Base-by-base conservation (phyloP, 2,329 filamentous ascomycete species). In the Fusarium clavum region DNA sequence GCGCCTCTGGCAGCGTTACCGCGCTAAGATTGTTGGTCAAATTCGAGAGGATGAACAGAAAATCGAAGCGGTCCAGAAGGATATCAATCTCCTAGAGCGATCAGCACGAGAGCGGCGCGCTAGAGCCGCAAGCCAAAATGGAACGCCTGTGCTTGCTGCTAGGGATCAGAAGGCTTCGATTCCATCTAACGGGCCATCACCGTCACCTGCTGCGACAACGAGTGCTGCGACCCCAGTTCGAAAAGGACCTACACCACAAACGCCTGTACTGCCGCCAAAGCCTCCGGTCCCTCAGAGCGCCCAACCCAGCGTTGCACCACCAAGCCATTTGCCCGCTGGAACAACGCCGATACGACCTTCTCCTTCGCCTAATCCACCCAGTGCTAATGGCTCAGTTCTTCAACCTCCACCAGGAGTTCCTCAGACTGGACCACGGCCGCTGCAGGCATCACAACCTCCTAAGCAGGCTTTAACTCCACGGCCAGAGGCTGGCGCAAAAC, bases 1-100 rank as follows among this genome's bases (percentile, higher is more conserved):
- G 61, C 89, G 91, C 69, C 84, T 97, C 3, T 97, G 96, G 77
- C 85, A 87, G 14, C 86, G 88, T 67, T 98, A 97, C 78, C 87
- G 90, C 69, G 88, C 91, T 47, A 83, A 90, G 45, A 84, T 91
- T 51, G 86, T 94, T n/a, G 83, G 84, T 59, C 87, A 91, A 74
- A 92, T 98, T 63, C 85, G 87, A 62, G 88, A 92, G 58, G 91
- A 96, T 67, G 94, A 98, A 82, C 85, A 84, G 62, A 85, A 83
- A 54, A 92, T 91, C 76, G 85, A 87, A 27, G 81, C 81, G 20
- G 81, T 95, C 45, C 87, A 90, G 78, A 84, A 84, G 62, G 91
- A 97, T 70, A 88, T 97, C 53, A 82, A 84, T 41, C 85, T 90
- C 61, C 85, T 96, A 51, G 88, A 94, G 77, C 84, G 85, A 55